Evolutionary conservation across 106 monocot genomes (phyloP), one percentile per base, ranked within the genome.

Genomic region (Cymbidium sinense): DNA sequence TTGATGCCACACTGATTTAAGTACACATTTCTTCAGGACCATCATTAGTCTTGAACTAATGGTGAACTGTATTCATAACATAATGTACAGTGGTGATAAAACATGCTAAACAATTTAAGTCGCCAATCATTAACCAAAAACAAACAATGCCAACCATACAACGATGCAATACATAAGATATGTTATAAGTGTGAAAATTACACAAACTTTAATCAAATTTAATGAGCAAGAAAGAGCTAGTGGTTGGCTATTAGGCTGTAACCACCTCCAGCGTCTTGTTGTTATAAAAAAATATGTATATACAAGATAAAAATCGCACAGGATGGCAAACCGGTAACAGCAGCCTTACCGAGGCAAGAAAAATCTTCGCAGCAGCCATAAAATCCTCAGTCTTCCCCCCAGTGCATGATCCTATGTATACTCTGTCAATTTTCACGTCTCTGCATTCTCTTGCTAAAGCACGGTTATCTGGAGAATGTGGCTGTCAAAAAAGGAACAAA

Each of bases 401-500:
- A 35, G 95, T 95, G 78, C 95, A 95, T 75, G 95, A 95, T 62
- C 95, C 95, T 50, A 95, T 90, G 67, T 95, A 95, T 6, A 95
- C 95, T 70, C 95, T 83, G 64, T 95, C 90, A 76, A 95, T 95
- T 81, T 90, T 95, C 29, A 95, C 95, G 77, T 95, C 90, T 80
- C 81, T 95, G 85, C 95, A 95, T 55, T 95, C 92, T 84, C 95
- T 95, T 79, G 92, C 95, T 76, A 90, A 67, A 74, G 88, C 95
- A 70, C 92, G 95, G 75, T 95, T 95, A 83, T 95, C 95, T 77
- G 95, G 95, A 52, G 95, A 95, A 85, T 95, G 95, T 9, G 95
- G 95, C 95, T 95, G 83, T 73, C 74, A 82, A 33, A 20, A 55
- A 72, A 35, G 20, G 4, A 44, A 11, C 13, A 67, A 21, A 33